These are phyloP conservation scores for Rhodomyrtus tomentosa DNA, from an alignment of 345 rosid genomes.

Conservation along the genomic window DNA sequence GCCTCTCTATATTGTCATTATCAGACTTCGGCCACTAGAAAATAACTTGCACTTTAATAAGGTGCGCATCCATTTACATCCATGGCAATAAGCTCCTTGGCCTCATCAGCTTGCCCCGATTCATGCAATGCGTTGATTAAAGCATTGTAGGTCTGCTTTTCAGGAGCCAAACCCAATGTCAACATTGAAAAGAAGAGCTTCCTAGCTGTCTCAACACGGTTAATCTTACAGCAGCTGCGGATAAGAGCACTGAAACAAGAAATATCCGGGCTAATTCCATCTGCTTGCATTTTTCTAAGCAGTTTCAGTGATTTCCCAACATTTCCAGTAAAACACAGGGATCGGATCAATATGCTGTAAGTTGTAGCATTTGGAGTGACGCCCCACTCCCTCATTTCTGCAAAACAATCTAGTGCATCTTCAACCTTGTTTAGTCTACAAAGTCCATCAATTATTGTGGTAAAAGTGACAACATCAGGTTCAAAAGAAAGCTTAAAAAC, in stretches of 20 bases:
- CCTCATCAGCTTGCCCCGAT: conserved; percentile 45
- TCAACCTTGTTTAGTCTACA: conserved; percentile 44
- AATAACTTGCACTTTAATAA: conserved; percentile 39
- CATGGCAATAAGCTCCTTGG: conserved; percentile 42
- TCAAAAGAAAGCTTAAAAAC: conserved; percentile 44
- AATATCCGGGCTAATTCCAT: conserved; percentile 47
- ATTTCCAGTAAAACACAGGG: conserved; percentile 45
- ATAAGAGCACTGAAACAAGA: conserved; percentile 58
- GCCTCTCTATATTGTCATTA: conserved; percentile 6
- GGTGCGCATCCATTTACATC: conserved; percentile 53
- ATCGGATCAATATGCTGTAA: conserved; percentile 55
- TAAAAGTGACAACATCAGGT: conserved; percentile 79
- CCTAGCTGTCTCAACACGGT: conserved; percentile 46
- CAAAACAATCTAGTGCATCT: conserved; percentile 77
- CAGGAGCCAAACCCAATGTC: conserved; percentile 50
- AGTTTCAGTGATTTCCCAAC: conserved; percentile 37
- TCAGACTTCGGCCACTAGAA: conserved; percentile 14
- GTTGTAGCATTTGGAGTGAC: conserved; percentile 59
- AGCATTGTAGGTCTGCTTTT: conserved; percentile 41
- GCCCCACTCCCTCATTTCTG: conserved; percentile 82
- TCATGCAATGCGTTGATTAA: conserved; percentile 44
- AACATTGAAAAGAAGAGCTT: conserved; percentile 39
- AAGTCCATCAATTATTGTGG: conserved; percentile 64
- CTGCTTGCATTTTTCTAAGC: conserved; percentile 46
- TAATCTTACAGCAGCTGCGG: conserved; percentile 47